Evolutionary conservation across 306 rosid species (phyloP).

Genomic region (Vachellia collinsii): DNA sequence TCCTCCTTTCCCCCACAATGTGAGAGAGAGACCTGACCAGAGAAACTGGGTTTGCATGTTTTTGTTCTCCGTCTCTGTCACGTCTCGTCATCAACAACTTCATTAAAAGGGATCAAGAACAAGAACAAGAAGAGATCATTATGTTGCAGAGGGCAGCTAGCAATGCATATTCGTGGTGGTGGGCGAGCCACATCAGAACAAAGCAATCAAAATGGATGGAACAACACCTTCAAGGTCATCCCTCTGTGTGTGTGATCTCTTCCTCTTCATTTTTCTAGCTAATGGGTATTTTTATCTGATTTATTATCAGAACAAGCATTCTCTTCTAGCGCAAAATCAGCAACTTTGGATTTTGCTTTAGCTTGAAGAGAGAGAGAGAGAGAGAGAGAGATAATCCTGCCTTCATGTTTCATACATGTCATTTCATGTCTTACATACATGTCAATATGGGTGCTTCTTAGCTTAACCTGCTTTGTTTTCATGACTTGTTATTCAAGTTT

Average conservation of each 20-base stretch:
- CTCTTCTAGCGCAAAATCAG: background rate
- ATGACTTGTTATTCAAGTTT: background rate
- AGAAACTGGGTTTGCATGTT: slow-evolving; percentile 46
- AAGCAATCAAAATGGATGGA: slow-evolving; percentile 99
- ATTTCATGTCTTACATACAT: background rate
- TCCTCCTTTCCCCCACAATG: slow-evolving; percentile 38
- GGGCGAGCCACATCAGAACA: slow-evolving; percentile 98
- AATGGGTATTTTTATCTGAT: background rate
- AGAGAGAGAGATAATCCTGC: no score
- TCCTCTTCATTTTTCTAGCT: background rate
- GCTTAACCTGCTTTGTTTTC: background rate
- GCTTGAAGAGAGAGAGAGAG: background rate
- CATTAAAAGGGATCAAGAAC: slow-evolving; percentile 9
- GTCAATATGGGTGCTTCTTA: background rate
- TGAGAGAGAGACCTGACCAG: slow-evolving; percentile 7
- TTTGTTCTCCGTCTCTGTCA: slow-evolving; percentile 26
- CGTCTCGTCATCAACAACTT: slow-evolving; percentile 33
- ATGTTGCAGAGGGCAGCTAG: slow-evolving; percentile 99
- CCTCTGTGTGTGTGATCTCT: background rate
- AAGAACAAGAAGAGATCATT: slow-evolving; percentile 11
- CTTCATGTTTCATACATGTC: background rate
- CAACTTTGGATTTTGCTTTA: background rate
- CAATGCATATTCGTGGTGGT: slow-evolving; percentile 99
- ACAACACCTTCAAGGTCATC: slow-evolving; percentile 83
- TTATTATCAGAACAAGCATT: background rate